Conservation (phyloP, 2,329 filamentous ascomycete genomes). For the Fusarium domesticum region DNA sequence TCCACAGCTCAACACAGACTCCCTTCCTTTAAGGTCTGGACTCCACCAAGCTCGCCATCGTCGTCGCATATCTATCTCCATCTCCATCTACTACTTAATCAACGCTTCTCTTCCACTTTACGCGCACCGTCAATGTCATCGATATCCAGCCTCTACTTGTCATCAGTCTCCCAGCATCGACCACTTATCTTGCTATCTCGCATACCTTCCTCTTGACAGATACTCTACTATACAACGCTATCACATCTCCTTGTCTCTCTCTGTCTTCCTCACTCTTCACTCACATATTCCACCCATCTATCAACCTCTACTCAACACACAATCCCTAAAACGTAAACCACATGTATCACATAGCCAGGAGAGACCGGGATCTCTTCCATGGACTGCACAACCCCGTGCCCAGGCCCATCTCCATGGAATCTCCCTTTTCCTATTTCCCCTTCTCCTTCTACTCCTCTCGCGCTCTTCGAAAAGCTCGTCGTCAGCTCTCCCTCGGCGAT, state of each 20-base stretch:
- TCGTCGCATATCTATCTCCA: no score
- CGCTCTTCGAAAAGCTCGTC: constrained; percentile 7
- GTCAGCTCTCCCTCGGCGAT: constrained; percentile 18
- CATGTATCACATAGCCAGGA: constrained; percentile 25
- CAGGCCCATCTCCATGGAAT: constrained; percentile 7
- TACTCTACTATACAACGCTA: constrained; percentile 1
- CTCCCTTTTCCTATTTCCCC: constrained; percentile 6
- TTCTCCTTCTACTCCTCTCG: neutral
- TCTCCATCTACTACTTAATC: constrained; percentile 1
- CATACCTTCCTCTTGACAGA: constrained; percentile 9
- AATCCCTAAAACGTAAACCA: no score
- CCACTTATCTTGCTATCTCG: constrained; percentile 1
- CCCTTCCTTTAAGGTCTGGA: neutral
- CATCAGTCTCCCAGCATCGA: neutral
- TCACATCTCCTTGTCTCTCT: neutral
- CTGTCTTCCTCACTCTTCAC: constrained; percentile 1
- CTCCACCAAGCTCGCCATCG: no score
- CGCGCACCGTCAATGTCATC: constrained; percentile 1
- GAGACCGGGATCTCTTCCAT: constrained; percentile 22
- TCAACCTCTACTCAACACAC: no score
- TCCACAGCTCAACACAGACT: neutral
- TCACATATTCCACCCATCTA: neutral
- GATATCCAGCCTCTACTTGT: neutral
- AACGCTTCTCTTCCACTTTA: neutral
- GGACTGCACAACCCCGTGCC: constrained; percentile 15